These are phyloP conservation scores for Metarhizium album DNA, from an alignment of 2,329 filamentous ascomycete genomes.

Conservation along the genomic window DNA sequence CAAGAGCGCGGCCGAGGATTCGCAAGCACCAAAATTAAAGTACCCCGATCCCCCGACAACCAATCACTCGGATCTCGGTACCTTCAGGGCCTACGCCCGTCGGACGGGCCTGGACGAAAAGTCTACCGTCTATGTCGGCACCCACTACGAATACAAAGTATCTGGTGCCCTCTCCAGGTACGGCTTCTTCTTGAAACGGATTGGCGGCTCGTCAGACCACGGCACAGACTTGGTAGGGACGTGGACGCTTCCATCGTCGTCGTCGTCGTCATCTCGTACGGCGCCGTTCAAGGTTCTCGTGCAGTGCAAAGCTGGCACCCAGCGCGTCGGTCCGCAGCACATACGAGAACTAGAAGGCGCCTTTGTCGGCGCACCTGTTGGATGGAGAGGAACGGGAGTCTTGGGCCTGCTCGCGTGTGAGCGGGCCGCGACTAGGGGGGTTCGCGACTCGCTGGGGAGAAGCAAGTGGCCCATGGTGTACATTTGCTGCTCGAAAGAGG, in stretches of 20 bases:
- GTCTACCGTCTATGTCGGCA: slow-evolving; percentile 58
- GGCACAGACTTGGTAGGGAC: slow-evolving; percentile 66
- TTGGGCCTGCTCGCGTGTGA: slow-evolving; percentile 63
- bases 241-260: slow-evolving; percentile 44
- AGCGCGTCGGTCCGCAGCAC: slow-evolving; percentile 43
- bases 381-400: slow-evolving; percentile 56
- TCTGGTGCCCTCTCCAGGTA: slow-evolving; percentile 43
- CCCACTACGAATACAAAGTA: slow-evolving; percentile 66
- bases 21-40: slow-evolving; percentile 7
- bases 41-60: slow-evolving; percentile 35
- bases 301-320: slow-evolving; percentile 59
- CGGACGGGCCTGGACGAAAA: slow-evolving; percentile 41
- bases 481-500: slow-evolving; percentile 47
- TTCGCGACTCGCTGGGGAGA: slow-evolving; percentile 58
- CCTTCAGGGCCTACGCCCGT: slow-evolving; percentile 55
- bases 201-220: slow-evolving; percentile 55
- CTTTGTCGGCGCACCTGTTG: slow-evolving; percentile 59
- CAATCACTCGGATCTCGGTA: slow-evolving; percentile 51
- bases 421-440: slow-evolving; percentile 63
- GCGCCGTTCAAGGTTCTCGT: slow-evolving; percentile 33
- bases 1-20: background rate
- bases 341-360: slow-evolving; percentile 73
- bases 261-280: slow-evolving; percentile 21
- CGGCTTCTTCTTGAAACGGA: slow-evolving; percentile 53
- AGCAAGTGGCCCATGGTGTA: slow-evolving; percentile 64